Evolutionary conservation across 495 filamentous ascomycete species (phyloP).

Genomic region (Penicillium lividum): DNA sequence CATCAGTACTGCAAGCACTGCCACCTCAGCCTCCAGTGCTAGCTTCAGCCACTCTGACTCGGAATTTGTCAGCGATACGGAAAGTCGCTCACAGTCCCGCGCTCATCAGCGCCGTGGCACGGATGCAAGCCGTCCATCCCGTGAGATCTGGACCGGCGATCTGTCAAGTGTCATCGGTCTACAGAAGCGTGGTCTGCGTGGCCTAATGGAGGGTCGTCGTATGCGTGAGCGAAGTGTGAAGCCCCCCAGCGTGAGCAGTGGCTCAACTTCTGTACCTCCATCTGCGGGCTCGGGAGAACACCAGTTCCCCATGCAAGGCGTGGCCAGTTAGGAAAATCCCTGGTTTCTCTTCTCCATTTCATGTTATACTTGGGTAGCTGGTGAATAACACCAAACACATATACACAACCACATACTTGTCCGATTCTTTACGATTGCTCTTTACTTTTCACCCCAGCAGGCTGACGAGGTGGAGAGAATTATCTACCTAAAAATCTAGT

Average conservation of each 20-base stretch:
- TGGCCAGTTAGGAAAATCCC: conserved; percentile 14
- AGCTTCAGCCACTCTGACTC: conserved; percentile 48
- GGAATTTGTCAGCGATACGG: conserved; percentile 33
- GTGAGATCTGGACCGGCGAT: conserved; percentile 79
- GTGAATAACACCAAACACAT: background rate
- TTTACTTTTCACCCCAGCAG: conserved; percentile 19
- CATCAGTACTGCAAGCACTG: conserved; percentile 44
- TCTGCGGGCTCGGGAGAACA: conserved; percentile 22
- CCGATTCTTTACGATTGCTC: background rate
- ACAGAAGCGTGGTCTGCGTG: conserved; percentile 89
- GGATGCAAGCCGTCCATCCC: conserved; percentile 31
- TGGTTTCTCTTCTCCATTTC: background rate
- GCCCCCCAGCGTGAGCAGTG: conserved; percentile 30
- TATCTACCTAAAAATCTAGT: background rate
- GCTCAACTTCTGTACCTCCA: conserved; percentile 19
- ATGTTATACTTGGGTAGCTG: background rate
- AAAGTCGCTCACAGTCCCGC: conserved; percentile 23
- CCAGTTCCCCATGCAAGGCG: conserved; percentile 21
- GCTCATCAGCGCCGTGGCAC: conserved; percentile 36
- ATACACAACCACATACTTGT: background rate
- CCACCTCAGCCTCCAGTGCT: conserved; percentile 43
- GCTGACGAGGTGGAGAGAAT: conserved; percentile 19
- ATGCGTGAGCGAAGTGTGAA: conserved; percentile 69
- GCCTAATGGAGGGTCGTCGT: conserved; percentile 91
- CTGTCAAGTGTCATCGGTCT: conserved; percentile 92